phyloP scores from a whole-genome alignment of 1,139 yeast genomes.

The Arxiozyma bovina region DNA sequence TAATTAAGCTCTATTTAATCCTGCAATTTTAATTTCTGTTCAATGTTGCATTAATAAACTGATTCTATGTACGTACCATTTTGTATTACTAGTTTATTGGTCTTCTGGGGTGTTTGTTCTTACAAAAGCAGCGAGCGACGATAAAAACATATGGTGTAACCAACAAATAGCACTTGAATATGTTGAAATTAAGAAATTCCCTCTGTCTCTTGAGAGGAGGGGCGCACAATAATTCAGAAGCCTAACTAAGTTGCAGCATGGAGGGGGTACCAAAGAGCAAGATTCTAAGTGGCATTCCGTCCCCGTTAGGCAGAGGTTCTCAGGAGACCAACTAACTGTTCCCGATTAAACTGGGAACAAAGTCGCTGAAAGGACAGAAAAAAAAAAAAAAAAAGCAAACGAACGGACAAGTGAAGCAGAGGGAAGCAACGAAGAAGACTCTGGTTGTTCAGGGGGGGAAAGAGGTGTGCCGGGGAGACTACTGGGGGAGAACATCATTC shows the following conservation, averaged over 20 bases:
- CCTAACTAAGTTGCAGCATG: not conserved
- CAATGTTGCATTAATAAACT: not conserved
- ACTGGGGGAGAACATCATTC: too few species aligned
- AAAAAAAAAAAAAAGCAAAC: not conserved
- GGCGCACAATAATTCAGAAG: not conserved
- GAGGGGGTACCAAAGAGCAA: not conserved
- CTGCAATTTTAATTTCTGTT: not conserved
- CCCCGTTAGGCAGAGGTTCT: not conserved
- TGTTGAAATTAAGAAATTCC: not conserved
- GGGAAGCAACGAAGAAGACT: too few species aligned
- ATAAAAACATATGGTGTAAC: not conserved
- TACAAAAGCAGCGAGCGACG: not conserved
- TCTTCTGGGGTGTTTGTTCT: not conserved
- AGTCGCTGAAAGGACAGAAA: not conserved
- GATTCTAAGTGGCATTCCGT: not conserved
- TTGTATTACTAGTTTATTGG: slow-evolving; percentile 1
- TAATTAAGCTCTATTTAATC: too few species aligned
- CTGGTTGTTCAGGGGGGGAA: too few species aligned
- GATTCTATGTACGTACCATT: slow-evolving; percentile 1
- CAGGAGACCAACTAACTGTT: not conserved
- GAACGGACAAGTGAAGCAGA: not conserved
- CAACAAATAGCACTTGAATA: not conserved
- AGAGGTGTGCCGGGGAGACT: too few species aligned
- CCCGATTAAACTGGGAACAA: not conserved
- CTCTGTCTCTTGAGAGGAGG: too few species aligned